Base-by-base conservation (phyloP, 1,284 basidiomycete species). In the Cryptococcus sp. region DNA sequence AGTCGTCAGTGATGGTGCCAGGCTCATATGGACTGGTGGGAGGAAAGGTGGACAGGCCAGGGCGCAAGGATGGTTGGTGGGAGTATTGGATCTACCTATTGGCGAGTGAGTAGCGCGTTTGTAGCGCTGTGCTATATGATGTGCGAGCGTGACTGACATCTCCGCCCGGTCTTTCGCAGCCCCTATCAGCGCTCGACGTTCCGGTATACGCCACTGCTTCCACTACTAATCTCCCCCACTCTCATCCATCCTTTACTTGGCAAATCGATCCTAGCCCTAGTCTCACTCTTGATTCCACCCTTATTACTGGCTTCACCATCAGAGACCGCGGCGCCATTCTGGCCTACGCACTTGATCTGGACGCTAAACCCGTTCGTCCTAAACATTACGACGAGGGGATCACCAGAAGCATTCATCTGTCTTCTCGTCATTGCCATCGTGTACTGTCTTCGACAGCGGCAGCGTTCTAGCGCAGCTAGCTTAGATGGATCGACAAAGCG, bases 181-280 rank as follows among this genome's bases (percentile, higher is more conserved):
- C 96, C 96, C 3, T 99, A 97, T 74, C 84, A 83, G n/a, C 84
- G 95, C 48, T 85, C 89, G 62, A 99, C 96, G 1, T 99, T 96
- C 76, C 88, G 95, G 5, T 99, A 99, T 76, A 99, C 95, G 1
- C 95, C 95, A 3, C 80, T 99, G 29, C 83, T 99, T 8, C 91
- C 95, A 1, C 76, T 93, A 1, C 73, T 95, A 10, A 80, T 97
- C 25, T 81, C 86, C 2, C 93, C 95, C 2, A 94, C 93, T 69
- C 82, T 87, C 78, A 58, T 93, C 15, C 88, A 92, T 65, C 85
- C 86, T 3, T 84, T 88, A 5, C 91, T 91, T 66, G 96, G 96
- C 55, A 98, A 98, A 81, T 85, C 89, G 61, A 74, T 97, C 29
- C 96, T 99, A 68, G 87, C 90, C 4, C 76, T 81, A n/a, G 89